A percentile compares a stretch with the other conserved stretches of the same genome.
phyloP scores from a whole-genome alignment of 805 yeast genomes.

The Jamesozyma lodderae region DNA sequence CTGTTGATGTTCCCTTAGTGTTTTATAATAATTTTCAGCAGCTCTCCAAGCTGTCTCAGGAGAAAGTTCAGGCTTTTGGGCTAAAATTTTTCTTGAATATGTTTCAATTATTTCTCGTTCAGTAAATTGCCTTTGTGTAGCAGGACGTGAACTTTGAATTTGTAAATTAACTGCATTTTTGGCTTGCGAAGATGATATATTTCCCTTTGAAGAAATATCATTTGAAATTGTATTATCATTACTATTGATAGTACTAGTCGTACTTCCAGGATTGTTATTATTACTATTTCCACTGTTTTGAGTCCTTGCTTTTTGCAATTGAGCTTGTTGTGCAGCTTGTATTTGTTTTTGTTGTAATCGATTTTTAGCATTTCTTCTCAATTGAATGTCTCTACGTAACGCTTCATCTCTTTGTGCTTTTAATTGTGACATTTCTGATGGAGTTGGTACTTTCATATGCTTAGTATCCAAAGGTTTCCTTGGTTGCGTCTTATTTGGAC shows the following conservation, averaged over 20 bases:
- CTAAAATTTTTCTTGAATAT: constrained; percentile 25
- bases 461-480: constrained; percentile 35
- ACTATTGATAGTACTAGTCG: background rate
- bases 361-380: constrained; percentile 27
- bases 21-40: constrained; percentile 26
- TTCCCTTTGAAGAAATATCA: background rate
- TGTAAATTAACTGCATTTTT: background rate
- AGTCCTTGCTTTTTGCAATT: constrained; percentile 6
- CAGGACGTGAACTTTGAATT: background rate
- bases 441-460: constrained; percentile 56
- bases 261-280: background rate
- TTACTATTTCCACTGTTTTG: constrained; percentile 1
- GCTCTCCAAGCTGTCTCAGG: constrained; percentile 29
- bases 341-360: constrained; percentile 23
- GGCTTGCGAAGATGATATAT: background rate
- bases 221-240: background rate
- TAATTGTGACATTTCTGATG: constrained; percentile 73
- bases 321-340: constrained; percentile 12
- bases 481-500: constrained; percentile 42
- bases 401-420: constrained; percentile 83
- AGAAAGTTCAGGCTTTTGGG: constrained; percentile 26
- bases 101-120: constrained; percentile 26
- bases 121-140: constrained; percentile 15
- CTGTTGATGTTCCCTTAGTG: constrained; percentile 19
- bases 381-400: constrained; percentile 51